A percentile compares a stretch with the other conserved stretches of the same genome.
Conservation (phyloP, 1,139 yeast species). For the Citeromyces hawaiiensis region DNA sequence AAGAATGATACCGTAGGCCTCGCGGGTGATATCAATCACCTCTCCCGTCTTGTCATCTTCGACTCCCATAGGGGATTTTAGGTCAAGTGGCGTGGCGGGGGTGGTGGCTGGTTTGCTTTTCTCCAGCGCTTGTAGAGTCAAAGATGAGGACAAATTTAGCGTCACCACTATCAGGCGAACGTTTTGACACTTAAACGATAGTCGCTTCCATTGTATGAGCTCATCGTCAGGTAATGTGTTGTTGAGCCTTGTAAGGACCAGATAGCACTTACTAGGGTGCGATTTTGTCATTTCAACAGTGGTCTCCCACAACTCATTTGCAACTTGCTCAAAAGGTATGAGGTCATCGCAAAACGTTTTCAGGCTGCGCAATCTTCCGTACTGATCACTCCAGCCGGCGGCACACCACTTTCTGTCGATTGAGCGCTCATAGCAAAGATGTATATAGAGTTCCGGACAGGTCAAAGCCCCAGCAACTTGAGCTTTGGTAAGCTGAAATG, state of each 20-base stretch:
- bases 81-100: conserved; percentile 20
- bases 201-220: conserved; percentile 60
- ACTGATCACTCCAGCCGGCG: conserved; percentile 85
- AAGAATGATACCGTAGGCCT: conserved; percentile 52
- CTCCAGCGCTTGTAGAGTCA: conserved; percentile 26
- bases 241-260: conserved; percentile 56
- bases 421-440: conserved; percentile 76
- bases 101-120: conserved; percentile 14
- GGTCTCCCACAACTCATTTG: conserved; percentile 44
- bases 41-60: conserved; percentile 5
- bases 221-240: conserved; percentile 74
- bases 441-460: conserved; percentile 66
- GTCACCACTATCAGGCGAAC: conserved; percentile 63
- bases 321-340: conserved; percentile 31
- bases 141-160: conserved; percentile 52
- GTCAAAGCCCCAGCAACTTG: conserved; percentile 21
- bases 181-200: conserved; percentile 47
- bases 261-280: conserved; percentile 40
- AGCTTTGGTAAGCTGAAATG: conserved; percentile 34
- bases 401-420: conserved; percentile 74
- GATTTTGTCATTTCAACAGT: conserved; percentile 26
- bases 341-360: conserved; percentile 2
- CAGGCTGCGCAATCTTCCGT: conserved; percentile 26
- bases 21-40: conserved; percentile 41
- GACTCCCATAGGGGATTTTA: background rate